Percentiles rank a stretch among this genome's conserved stretches.
These are phyloP conservation scores for Mycena rebaudengoi DNA, from an alignment of 768 basidiomycete genomes.

Conservation along the genomic window DNA sequence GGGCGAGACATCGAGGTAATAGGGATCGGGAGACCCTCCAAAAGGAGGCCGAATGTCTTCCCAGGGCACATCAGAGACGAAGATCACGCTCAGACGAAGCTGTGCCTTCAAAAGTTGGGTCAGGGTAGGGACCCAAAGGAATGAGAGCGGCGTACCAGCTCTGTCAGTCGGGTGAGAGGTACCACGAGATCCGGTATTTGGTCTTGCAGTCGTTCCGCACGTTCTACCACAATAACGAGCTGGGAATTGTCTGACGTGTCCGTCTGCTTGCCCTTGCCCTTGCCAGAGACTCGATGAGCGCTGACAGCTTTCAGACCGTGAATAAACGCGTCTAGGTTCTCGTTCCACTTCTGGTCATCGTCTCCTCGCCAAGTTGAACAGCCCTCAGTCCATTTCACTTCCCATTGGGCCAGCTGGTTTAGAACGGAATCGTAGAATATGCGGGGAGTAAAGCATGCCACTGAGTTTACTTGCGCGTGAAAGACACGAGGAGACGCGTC, in stretches of 20 bases:
- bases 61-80: conserved; percentile 75
- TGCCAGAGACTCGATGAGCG: conserved; percentile 14
- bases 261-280: conserved; percentile 26
- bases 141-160: conserved; percentile 67
- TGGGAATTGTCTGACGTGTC: conserved; percentile 38
- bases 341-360: conserved; percentile 60
- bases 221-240: conserved; percentile 71
- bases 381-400: conserved; percentile 65
- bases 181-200: conserved; percentile 71
- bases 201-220: conserved; percentile 72
- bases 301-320: conserved; percentile 64
- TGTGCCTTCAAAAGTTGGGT: conserved; percentile 52
- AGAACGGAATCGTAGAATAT: conserved; percentile 73
- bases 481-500: conserved; percentile 39
- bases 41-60: conserved; percentile 74
- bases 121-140: not conserved
- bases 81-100: conserved; percentile 65
- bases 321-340: conserved; percentile 73
- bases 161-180: conserved; percentile 74
- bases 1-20: conserved; percentile 64
- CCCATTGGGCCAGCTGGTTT: conserved; percentile 66
- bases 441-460: conserved; percentile 68
- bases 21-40: conserved; percentile 79
- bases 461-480: conserved; percentile 60
- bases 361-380: conserved; percentile 64